phyloP scores from a whole-genome alignment of 2,329 filamentous ascomycete species.

The Colletotrichum coccodes region DNA sequence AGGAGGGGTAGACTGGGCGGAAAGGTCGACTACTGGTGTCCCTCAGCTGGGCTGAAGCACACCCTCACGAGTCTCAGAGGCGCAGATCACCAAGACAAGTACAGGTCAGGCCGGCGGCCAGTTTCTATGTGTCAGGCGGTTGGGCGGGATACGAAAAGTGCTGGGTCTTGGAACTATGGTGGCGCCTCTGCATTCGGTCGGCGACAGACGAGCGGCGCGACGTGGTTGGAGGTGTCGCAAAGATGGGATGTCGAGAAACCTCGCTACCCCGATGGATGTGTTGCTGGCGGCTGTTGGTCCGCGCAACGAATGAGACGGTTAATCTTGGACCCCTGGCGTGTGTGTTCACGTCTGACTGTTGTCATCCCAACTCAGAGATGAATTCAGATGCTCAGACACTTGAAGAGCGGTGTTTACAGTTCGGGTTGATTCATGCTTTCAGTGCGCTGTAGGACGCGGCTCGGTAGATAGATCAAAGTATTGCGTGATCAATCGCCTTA shows the following conservation, averaged over 20 bases:
- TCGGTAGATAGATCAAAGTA: neutral
- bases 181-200: slow-evolving; percentile 21
- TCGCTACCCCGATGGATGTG: neutral
- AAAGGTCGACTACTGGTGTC: neutral
- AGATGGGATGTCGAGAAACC: neutral
- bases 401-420: too few species aligned
- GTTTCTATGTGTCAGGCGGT: slow-evolving; percentile 11
- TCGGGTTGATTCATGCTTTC: too few species aligned
- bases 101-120: neutral
- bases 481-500: slow-evolving; percentile 20
- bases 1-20: neutral
- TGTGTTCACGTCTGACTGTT: neutral
- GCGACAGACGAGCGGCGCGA: neutral
- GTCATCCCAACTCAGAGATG: neutral
- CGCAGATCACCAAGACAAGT: neutral
- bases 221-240: neutral
- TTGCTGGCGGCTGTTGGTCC: neutral
- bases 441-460: neutral
- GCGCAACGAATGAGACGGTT: neutral
- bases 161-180: neutral
- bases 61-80: neutral
- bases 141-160: neutral
- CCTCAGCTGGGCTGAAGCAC: neutral
- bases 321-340: neutral
- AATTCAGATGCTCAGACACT: neutral